Evolutionary conservation across 78 protist genomes (phyloP).

Genomic region (Mantamonas sphyraenae): DNA sequence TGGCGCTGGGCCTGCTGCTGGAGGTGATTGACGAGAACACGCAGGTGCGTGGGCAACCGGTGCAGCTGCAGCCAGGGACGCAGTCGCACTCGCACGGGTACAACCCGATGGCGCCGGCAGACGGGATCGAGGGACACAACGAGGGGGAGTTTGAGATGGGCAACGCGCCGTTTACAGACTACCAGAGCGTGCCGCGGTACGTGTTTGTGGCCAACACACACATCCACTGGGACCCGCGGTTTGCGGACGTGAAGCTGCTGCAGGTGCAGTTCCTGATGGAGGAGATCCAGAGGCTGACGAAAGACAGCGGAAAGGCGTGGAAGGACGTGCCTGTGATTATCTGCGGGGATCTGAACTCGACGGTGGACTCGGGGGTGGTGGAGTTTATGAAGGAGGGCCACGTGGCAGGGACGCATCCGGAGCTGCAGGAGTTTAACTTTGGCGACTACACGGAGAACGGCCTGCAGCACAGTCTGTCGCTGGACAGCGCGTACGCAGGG

Average conservation of each 20-base stretch:
- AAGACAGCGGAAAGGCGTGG: neutral
- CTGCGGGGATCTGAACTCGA: constrained; percentile 36
- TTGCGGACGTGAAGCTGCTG: constrained; percentile 35
- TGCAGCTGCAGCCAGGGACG: too few relatives aligned
- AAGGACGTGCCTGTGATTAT: neutral
- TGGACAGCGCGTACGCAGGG: neutral
- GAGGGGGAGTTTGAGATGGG: constrained; percentile 8
- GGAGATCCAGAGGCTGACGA: neutral
- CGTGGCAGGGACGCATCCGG: neutral
- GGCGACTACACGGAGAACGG: neutral
- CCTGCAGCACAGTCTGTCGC: neutral
- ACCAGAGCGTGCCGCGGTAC: neutral
- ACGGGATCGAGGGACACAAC: neutral
- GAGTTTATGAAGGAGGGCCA: constrained; percentile 14
- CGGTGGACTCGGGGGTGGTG: constrained; percentile 18
- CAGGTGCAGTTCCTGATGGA: constrained; percentile 16
- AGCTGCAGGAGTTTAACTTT: neutral
- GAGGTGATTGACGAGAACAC: too few relatives aligned
- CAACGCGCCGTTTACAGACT: constrained; percentile 17
- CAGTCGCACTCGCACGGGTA: too few relatives aligned
- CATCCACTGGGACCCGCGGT: constrained; percentile 32
- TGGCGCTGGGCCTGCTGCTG: constrained; percentile 18
- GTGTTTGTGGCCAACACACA: constrained; percentile 29
- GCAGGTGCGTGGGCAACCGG: too few relatives aligned
- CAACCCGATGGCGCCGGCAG: too few relatives aligned